These are phyloP conservation scores for Thelephora aurantiotincta DNA, from an alignment of 768 basidiomycete genomes.

Conservation along the genomic window DNA sequence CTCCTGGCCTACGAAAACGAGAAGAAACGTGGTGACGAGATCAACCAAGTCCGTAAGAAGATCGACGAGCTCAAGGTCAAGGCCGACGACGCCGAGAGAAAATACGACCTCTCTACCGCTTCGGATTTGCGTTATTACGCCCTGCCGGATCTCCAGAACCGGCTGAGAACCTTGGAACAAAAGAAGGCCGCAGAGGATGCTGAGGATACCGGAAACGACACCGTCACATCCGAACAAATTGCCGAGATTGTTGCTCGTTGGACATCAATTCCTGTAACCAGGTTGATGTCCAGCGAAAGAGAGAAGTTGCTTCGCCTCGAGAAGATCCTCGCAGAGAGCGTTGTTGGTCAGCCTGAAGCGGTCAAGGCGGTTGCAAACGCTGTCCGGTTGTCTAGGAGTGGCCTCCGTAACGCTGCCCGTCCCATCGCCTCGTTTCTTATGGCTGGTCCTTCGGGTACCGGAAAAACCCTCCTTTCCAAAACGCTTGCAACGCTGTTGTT, in stretches of 20 bases:
- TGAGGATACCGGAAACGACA: constrained; percentile 37
- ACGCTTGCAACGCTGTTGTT: constrained; percentile 84
- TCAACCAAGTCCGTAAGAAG: constrained; percentile 58
- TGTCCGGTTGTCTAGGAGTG: constrained; percentile 82
- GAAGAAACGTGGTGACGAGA: constrained; percentile 69
- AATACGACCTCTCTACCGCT: constrained; percentile 63
- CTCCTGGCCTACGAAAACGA: constrained; percentile 80
- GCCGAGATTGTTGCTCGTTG: constrained; percentile 89
- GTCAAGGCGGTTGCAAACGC: constrained; percentile 91
- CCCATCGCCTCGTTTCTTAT: constrained; percentile 91
- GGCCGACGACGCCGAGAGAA: constrained; percentile 84
- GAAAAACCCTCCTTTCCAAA: constrained; percentile 84
- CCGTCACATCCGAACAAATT: constrained; percentile 80
- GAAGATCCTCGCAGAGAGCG: constrained; percentile 57
- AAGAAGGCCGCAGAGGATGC: constrained; percentile 61
- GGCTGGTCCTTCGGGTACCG: constrained; percentile 84
- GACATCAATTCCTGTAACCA: constrained; percentile 86
- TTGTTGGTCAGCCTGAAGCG: constrained; percentile 86
- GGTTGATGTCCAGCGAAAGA: constrained; percentile 77
- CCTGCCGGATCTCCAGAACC: constrained; percentile 71
- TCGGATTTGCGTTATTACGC: constrained; percentile 89
- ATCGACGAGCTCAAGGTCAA: constrained; percentile 90
- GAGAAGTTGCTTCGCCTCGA: constrained; percentile 86
- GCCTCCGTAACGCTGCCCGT: constrained; percentile 75
- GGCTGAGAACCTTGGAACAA: constrained; percentile 56